Evolutionary conservation across 2,329 filamentous ascomycete genomes (phyloP), one percentile per base, ranked within the genome.

Genomic region (Hypoxylon sp.): DNA sequence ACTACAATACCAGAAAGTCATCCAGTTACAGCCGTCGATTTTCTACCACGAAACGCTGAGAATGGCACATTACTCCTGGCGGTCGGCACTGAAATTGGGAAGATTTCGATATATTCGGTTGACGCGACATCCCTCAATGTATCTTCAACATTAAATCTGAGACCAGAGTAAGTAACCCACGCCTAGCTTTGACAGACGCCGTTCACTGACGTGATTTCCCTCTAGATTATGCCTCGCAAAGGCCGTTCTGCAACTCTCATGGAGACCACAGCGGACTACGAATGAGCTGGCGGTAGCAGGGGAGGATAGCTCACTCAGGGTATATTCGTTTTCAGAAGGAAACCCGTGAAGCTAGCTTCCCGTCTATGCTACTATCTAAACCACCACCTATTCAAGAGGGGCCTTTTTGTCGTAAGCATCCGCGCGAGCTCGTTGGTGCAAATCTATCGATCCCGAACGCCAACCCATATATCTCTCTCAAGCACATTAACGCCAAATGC

Each of bases 11-110:
- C 86, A 0, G 82, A 87, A 52, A 84, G 86, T 17, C 83, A 85
- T 19, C 84, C 93, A 0, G 89, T 93, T 2, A 94, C 92, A 0
- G 89, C 92, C 0, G 83, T 95, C 27, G 91, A 92, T 72, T 92
- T 94, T 75, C 77, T 89, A 35, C 74, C 79, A 13, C 76, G 78
- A 39, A 19, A 62, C 6, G 72, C 80, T 11, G 72, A 77, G 15
- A 67, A 67, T n/a, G 74, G 73, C 6, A 68, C 67, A 6, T 57
- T 82, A 11, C 77, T 87, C 21, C 79, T 91, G 1, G 88, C 88
- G 0, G 80, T 88, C 0, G 89, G 89, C 21, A 89, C 85, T 0
- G 89, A 91, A 72, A 79, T 80, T 2, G 87, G 87, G 3, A 81
- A 76, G 59, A 67, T 89, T 5, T 81, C 79, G 55, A 72, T 87